These are phyloP conservation scores for Zhuliangozyma blackwelliae DNA, from an alignment of 1,139 yeast genomes.

Conservation along the genomic window DNA sequence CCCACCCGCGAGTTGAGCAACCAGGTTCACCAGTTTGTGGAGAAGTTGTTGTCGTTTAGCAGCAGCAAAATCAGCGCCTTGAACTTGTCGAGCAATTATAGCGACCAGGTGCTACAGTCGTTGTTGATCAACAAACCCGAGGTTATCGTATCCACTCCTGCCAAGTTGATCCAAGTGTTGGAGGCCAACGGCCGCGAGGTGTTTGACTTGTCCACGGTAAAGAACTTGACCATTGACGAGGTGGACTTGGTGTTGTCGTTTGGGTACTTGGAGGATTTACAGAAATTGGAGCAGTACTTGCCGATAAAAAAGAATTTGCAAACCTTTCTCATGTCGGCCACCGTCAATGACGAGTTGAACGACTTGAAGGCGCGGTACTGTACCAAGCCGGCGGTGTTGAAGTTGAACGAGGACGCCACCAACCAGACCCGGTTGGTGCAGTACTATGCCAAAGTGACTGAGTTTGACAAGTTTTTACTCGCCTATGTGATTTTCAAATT, in stretches of 20 bases:
- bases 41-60: conserved; percentile 66
- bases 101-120: conserved; percentile 70
- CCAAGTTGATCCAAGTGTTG: conserved; percentile 61
- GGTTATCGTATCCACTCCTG: conserved; percentile 83
- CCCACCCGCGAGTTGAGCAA: conserved; percentile 84
- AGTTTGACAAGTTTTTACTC: conserved; percentile 85
- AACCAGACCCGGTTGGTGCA: conserved; percentile 66
- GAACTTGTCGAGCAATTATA: conserved; percentile 69
- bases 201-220: conserved; percentile 50
- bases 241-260: conserved; percentile 88
- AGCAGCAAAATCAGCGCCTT: conserved; percentile 62
- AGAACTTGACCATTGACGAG: conserved; percentile 85
- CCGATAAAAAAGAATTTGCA: conserved; percentile 77
- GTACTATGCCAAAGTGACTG: conserved; percentile 81
- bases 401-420: conserved; percentile 63
- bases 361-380: conserved; percentile 74
- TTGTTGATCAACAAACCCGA: conserved; percentile 73
- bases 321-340: conserved; percentile 95
- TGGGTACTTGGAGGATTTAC: conserved; percentile 85
- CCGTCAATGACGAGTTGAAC: conserved; percentile 82
- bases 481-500: conserved; percentile 91
- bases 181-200: conserved; percentile 43
- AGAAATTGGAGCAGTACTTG: conserved; percentile 55
- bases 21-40: conserved; percentile 73
- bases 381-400: conserved; percentile 79